These are phyloP conservation scores for Castanopsis chinensis DNA, from an alignment of 306 rosid species.

Conservation along the genomic window DNA sequence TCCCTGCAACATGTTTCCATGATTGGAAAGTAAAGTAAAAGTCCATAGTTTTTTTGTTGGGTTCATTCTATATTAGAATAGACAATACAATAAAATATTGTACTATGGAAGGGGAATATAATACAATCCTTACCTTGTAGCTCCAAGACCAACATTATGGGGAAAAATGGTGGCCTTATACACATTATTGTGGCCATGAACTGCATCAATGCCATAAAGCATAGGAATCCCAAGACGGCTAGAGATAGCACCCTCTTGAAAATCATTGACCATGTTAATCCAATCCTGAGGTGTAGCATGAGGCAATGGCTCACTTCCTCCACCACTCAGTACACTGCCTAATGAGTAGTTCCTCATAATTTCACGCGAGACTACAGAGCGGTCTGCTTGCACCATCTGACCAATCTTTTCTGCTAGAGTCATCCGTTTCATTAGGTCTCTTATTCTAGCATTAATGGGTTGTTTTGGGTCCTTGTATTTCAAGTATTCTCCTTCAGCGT, in stretches of 20 bases:
- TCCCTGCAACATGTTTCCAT: slow-evolving; percentile 43
- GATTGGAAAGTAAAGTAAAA: no score
- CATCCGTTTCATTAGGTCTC: slow-evolving; percentile 66
- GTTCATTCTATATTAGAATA: no score
- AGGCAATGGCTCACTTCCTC: slow-evolving; percentile 87
- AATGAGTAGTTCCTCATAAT: slow-evolving; percentile 65
- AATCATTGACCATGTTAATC: slow-evolving; percentile 76
- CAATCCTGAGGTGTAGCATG: slow-evolving; percentile 75
- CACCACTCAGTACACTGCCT: slow-evolving; percentile 99
- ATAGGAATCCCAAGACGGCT: slow-evolving; percentile 93
- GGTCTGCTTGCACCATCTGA: slow-evolving; percentile 91
- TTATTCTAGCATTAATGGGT: slow-evolving; percentile 56
- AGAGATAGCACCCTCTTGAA: slow-evolving; percentile 70
- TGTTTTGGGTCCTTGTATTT: slow-evolving; percentile 80
- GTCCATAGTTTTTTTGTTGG: no score
- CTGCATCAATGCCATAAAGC: slow-evolving; percentile 96
- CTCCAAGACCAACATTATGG: slow-evolving; percentile 95
- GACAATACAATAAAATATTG: no score
- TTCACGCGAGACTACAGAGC: slow-evolving; percentile 59
- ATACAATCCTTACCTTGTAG: slow-evolving; percentile 64
- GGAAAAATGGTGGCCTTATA: slow-evolving; percentile 85
- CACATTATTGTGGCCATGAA: slow-evolving; percentile 94
- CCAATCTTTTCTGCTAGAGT: slow-evolving; percentile 82
- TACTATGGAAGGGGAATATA: no score
- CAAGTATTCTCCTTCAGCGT: slow-evolving; percentile 44